A percentile compares a stretch with the other conserved stretches of the same genome.
Conservation (phyloP, 495 filamentous ascomycete genomes). For the Acidiella bohemica region DNA sequence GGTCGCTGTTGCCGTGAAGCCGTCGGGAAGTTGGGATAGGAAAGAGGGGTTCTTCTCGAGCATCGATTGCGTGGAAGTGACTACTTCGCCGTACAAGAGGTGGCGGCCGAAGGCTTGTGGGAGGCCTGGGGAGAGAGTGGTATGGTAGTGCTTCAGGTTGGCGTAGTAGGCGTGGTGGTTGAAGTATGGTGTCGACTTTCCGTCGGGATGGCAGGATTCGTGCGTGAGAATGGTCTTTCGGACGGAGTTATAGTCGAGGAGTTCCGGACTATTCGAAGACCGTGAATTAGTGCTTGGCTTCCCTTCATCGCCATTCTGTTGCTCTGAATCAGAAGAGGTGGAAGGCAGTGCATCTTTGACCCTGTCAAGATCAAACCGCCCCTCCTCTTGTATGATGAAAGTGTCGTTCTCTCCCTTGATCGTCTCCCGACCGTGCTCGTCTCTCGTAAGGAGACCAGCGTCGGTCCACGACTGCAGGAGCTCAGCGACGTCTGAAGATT, state of each 20-base stretch:
- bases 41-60: conserved; percentile 84
- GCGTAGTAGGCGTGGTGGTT: conserved; percentile 70
- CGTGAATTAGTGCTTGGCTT: conserved; percentile 25
- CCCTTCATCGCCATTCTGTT: conserved; percentile 9
- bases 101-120: conserved; percentile 66
- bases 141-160: conserved; percentile 54
- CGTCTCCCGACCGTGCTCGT: conserved; percentile 52
- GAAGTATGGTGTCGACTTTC: conserved; percentile 74
- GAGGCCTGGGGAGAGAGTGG: conserved; percentile 38
- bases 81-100: conserved; percentile 78
- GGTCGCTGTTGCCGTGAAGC: conserved; percentile 83
- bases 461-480: conserved; percentile 55
- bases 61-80: conserved; percentile 92
- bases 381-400: conserved; percentile 58
- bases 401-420: conserved; percentile 77
- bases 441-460: conserved; percentile 40
- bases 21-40: conserved; percentile 60
- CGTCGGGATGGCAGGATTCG: conserved; percentile 51
- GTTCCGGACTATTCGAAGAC: conserved; percentile 34
- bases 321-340: background rate
- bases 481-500: conserved; percentile 48
- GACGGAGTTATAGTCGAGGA: conserved; percentile 57
- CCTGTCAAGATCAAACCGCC: conserved; percentile 47
- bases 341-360: conserved; percentile 37
- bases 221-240: conserved; percentile 62